Base-by-base conservation (phyloP, 768 basidiomycete species). In the Auricularia auricula-judae region DNA sequence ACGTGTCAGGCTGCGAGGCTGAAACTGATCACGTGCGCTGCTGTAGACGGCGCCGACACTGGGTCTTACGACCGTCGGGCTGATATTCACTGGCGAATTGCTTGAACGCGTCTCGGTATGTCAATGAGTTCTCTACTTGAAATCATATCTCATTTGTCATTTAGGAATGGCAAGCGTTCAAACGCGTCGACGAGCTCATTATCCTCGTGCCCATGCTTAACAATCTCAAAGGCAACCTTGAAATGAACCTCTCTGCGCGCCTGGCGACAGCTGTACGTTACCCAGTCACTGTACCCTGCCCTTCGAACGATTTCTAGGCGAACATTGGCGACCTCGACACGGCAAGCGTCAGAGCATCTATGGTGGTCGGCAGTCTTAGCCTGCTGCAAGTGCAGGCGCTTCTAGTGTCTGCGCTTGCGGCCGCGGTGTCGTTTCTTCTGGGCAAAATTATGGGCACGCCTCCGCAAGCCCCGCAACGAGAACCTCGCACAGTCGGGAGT, bases 161-260 rank as follows among this genome's bases (percentile, higher is more conserved):
- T 21, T 65, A 95, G 91, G 85, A 79, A 64, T 98, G 94, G 94
- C 81, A 78, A 67, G 93, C 95, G 36, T 94, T 99, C 84, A 80
- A 80, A 60, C 82, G 89, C 51, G 86, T 98, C 60, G 89, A 98
- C 78, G 94, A 98, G 73, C 86, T 98, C 64, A 93, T 98, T 69
- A 93, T 98, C 81, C 91, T 98, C 63, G 87, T 98, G 3, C 95
- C 96, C 11, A 93, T 95, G 66, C 79, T 98, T 21, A 82, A 93
- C 67, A 98, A 98, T 70, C 84, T 99, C 64, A 98, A 97, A 71
- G 97, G 96, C n/a, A 93, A 99, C 71, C 83, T 98, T 43, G 97
- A 98, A 75, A 98, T 98, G 96, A 98, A 97, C 68, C 86, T 99
- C 5, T 95, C 94, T 3, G 93, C 97, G 0, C 84, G 96, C 14